Percentiles rank a stretch among this genome's conserved stretches.
Evolutionary conservation across 2,329 filamentous ascomycete species (phyloP).

Genomic region (Sarocladium kiliense): DNA sequence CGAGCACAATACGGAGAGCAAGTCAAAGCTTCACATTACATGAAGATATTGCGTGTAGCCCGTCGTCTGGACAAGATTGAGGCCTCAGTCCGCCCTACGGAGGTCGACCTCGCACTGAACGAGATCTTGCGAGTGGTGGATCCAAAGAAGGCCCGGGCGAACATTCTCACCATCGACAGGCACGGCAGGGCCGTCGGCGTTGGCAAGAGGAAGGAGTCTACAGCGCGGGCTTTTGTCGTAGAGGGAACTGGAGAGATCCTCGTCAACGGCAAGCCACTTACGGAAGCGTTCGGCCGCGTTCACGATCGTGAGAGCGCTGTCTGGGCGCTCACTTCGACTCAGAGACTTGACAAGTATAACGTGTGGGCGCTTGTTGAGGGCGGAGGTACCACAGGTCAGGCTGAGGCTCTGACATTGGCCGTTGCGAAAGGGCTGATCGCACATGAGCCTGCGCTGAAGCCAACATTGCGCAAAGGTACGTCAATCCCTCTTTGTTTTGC

Average conservation of each 20-base stretch:
- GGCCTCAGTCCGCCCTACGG: constrained; percentile 65
- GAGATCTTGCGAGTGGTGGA: constrained; percentile 73
- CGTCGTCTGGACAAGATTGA: constrained; percentile 83
- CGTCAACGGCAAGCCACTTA: constrained; percentile 84
- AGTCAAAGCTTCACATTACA: constrained; percentile 73
- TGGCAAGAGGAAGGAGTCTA: constrained; percentile 82
- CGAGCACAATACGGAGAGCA: constrained; percentile 64
- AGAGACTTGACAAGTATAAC: constrained; percentile 92
- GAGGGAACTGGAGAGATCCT: constrained; percentile 88
- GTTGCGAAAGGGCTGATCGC: constrained; percentile 82
- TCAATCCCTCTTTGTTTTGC: too few species aligned
- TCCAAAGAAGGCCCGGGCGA: constrained; percentile 58
- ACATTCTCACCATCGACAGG: constrained; percentile 63
- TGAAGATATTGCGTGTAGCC: constrained; percentile 67
- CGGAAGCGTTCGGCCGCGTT: constrained; percentile 75
- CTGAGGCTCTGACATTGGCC: constrained; percentile 87
- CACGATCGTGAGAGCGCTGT: constrained; percentile 93
- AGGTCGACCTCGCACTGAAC: constrained; percentile 59
- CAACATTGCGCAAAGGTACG: constrained; percentile 82
- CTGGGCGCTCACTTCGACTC: constrained; percentile 81
- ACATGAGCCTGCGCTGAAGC: constrained; percentile 90
- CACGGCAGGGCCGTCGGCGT: constrained; percentile 74
- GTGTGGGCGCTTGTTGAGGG: constrained; percentile 81
- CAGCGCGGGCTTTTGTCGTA: constrained; percentile 80
- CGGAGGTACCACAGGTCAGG: constrained; percentile 90